These are phyloP conservation scores for Alternaria sp. DNA, from an alignment of 2,329 filamentous ascomycete species.

Conservation along the genomic window DNA sequence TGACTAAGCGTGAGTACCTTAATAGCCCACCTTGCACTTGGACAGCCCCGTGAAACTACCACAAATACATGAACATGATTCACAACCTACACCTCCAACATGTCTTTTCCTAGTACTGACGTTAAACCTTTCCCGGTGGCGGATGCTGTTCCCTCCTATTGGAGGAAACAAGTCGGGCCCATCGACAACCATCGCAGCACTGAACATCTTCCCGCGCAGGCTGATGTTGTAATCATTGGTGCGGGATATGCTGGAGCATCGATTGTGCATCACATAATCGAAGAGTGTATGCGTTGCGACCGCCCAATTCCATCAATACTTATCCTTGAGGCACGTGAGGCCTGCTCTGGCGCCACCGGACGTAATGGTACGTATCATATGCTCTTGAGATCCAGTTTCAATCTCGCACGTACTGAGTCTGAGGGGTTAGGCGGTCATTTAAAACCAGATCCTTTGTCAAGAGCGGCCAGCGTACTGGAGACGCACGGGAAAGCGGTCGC, in stretches of 20 bases:
- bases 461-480: constrained; percentile 19
- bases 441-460: constrained; percentile 50
- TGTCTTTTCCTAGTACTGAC: background rate
- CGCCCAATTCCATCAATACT: constrained; percentile 20
- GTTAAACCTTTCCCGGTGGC: constrained; percentile 12
- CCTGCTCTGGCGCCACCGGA: constrained; percentile 64
- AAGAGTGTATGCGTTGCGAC: constrained; percentile 5
- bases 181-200: constrained; percentile 26
- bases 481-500: constrained; percentile 20
- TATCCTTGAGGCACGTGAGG: constrained; percentile 60
- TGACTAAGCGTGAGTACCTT: constrained; percentile 6
- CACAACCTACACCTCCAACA: background rate
- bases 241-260: constrained; percentile 25
- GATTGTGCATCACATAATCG: constrained; percentile 20
- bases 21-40: background rate
- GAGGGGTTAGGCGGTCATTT: constrained; percentile 16
- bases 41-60: background rate
- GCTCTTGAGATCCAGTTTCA: background rate
- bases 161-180: constrained; percentile 12
- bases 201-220: constrained; percentile 3
- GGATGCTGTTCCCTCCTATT: constrained; percentile 18
- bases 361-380: constrained; percentile 58
- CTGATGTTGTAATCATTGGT: constrained; percentile 23
- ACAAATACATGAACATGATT: background rate
- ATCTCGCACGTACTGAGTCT: background rate